Evolutionary conservation across 345 rosid genomes (phyloP), one percentile per base, ranked within the genome.

Genomic region (Stellera chamaejasme): DNA sequence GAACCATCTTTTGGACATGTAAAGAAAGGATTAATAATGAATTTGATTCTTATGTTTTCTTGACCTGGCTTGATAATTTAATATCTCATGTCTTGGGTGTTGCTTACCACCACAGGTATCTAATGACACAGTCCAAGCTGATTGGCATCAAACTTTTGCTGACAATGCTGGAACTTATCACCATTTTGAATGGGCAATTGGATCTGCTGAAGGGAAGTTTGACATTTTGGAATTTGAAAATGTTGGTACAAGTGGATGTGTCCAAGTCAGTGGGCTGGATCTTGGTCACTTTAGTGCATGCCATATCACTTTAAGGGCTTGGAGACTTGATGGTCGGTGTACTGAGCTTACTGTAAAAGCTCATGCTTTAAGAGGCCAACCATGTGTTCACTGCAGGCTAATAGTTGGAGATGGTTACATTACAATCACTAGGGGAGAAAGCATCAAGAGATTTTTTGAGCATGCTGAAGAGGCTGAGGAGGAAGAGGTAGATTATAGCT

Each of bases 401-500:
- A 78, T 84, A 50, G 99, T 89, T 66, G 97, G 99, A 49, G 94
- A 86, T 79, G 97, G 97, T 59, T 79, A 78, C 58, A 87, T 93
- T 58, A 76, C 91, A 66, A 86, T 93, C 27, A 86, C 77, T 25
- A 77, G 80, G 56, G 99, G 99, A 47, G 87, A 86, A 72, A 79
- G 89, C 66, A 89, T 93, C 28, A 70, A 74, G 70, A 77, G 69
- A 60, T 86, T 92, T 79, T 88, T 93, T 76, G 97, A 89, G 62
- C 99, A 88, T 72, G 97, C 98, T 0, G 97, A 92, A 74, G 97
- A 86, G 58, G 87, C 85, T 4, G 99, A 93, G 75, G 99, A 93
- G 76, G 99, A 93, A 77, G 99, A 93, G 94, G 99, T 88, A 80
- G 36, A 56, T 69, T 60, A 43, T 43, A 36, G 42, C 54, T 55